A percentile compares a stretch with the other conserved stretches of the same genome.
Evolutionary conservation across 805 yeast species (phyloP).

Genomic region (Cyberlindnera petersonii): DNA sequence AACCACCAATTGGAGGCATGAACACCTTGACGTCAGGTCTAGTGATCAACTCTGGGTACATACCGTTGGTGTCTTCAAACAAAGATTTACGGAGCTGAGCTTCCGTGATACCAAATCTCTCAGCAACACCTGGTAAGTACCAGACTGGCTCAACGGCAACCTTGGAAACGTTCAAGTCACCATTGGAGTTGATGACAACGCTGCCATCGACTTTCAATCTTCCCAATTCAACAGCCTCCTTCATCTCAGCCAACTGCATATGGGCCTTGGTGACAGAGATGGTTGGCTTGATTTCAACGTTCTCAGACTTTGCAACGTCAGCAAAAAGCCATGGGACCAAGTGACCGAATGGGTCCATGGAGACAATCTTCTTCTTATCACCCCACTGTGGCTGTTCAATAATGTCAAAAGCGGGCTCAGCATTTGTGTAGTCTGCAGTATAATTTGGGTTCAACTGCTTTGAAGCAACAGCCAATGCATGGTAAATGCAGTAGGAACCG

Average conservation of each 20-base stretch:
- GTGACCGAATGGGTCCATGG: conserved; percentile 67
- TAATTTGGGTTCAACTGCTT: conserved; percentile 50
- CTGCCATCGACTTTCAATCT: conserved; percentile 55
- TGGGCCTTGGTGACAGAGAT: conserved; percentile 66
- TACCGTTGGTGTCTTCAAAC: conserved; percentile 67
- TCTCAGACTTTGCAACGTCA: conserved; percentile 40
- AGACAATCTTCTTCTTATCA: conserved; percentile 51
- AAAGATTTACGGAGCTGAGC: conserved; percentile 52
- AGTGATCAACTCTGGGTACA: conserved; percentile 65
- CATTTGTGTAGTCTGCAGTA: conserved; percentile 56
- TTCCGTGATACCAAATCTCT: conserved; percentile 56
- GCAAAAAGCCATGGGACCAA: conserved; percentile 56
- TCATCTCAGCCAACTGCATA: conserved; percentile 55
- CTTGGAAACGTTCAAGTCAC: conserved; percentile 60
- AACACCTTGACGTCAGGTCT: conserved; percentile 65
- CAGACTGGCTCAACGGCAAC: conserved; percentile 70
- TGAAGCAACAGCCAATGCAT: conserved; percentile 61
- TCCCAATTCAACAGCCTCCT: conserved; percentile 51
- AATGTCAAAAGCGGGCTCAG: conserved; percentile 57
- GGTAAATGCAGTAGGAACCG: conserved; percentile 61
- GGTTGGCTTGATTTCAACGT: conserved; percentile 58
- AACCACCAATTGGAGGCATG: conserved; percentile 67
- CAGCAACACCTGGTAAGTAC: conserved; percentile 67
- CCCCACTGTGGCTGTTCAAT: conserved; percentile 56
- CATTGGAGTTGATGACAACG: conserved; percentile 52